Evolutionary conservation across 352 stramenopile genomes (phyloP).

Genomic region (Globisporangium carolinianum): DNA sequence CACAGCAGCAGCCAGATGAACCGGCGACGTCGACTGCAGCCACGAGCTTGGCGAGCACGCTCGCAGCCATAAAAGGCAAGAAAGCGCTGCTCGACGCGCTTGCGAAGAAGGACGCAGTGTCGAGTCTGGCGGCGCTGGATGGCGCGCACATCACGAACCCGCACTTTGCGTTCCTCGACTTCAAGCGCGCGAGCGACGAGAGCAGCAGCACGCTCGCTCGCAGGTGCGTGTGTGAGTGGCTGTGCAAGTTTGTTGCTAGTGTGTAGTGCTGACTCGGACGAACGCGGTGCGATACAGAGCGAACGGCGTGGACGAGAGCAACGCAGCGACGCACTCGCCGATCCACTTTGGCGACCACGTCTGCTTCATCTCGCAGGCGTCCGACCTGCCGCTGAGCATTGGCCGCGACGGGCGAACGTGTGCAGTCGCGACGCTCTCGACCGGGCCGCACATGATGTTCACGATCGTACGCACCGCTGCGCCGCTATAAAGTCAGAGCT

Average conservation of each 20-base stretch:
- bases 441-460: constrained; percentile 54
- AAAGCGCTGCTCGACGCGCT: constrained; percentile 15
- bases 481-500: background rate
- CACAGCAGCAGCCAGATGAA: constrained; percentile 4
- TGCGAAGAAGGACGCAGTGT: constrained; percentile 8
- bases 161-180: constrained; percentile 57
- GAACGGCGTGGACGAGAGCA: constrained; percentile 28
- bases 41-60: constrained; percentile 16
- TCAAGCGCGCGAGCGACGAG: constrained; percentile 18
- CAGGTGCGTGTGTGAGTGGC: constrained; percentile 12
- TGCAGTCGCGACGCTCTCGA: constrained; percentile 12
- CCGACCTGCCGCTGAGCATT: constrained; percentile 41
- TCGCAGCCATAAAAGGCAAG: constrained; percentile 23
- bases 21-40: constrained; percentile 2
- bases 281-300: constrained; percentile 10
- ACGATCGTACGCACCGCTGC: constrained; percentile 27
- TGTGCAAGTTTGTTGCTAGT: background rate
- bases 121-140: constrained; percentile 1
- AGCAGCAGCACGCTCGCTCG: constrained; percentile 4
- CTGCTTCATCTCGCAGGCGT: constrained; percentile 40
- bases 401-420: constrained; percentile 33
- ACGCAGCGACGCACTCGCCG: constrained; percentile 36
- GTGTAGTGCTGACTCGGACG: background rate
- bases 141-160: constrained; percentile 32
- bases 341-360: constrained; percentile 58